Evolutionary conservation across 164 flowering plant genomes (phyloP).

Genomic region (Protea cynaroides): DNA sequence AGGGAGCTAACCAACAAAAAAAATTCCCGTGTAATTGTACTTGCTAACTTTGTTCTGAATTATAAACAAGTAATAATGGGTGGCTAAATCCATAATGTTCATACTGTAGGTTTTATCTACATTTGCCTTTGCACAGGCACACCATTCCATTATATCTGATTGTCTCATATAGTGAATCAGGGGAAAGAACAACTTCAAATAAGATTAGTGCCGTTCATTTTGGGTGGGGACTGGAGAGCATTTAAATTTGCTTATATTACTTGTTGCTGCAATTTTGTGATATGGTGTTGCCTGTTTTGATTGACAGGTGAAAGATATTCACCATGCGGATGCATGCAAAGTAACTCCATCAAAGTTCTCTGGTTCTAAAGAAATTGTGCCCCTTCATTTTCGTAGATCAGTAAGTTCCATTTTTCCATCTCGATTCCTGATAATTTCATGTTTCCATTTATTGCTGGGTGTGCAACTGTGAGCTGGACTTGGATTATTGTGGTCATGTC

Average conservation of each 20-base stretch:
- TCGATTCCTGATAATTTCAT: neutral
- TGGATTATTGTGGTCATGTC: too few relatives aligned
- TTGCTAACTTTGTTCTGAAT: too few relatives aligned
- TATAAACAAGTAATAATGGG: too few relatives aligned
- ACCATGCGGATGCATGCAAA: conserved; percentile 80
- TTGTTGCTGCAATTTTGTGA: neutral
- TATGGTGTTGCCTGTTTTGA: conserved; percentile 6
- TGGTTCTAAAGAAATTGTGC: conserved; percentile 90
- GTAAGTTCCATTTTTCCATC: conserved; percentile 26
- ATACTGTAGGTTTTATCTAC: neutral
- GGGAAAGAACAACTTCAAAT: neutral
- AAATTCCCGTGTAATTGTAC: too few relatives aligned
- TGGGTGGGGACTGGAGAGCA: neutral
- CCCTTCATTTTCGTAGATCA: conserved; percentile 57
- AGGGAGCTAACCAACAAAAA: too few relatives aligned
- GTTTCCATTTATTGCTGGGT: neutral
- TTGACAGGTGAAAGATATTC: conserved; percentile 65
- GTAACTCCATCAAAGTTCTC: conserved; percentile 85
- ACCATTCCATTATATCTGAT: neutral
- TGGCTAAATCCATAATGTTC: neutral
- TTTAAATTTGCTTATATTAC: neutral
- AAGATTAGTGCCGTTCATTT: neutral
- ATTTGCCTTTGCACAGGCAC: neutral
- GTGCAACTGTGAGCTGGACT: neutral
- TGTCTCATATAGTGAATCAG: neutral